Percentiles rank a stretch among this genome's conserved stretches.
These are phyloP conservation scores for Haplosporangium sp. DNA, from an alignment of 371 early-diverging fungal species.

Conservation along the genomic window DNA sequence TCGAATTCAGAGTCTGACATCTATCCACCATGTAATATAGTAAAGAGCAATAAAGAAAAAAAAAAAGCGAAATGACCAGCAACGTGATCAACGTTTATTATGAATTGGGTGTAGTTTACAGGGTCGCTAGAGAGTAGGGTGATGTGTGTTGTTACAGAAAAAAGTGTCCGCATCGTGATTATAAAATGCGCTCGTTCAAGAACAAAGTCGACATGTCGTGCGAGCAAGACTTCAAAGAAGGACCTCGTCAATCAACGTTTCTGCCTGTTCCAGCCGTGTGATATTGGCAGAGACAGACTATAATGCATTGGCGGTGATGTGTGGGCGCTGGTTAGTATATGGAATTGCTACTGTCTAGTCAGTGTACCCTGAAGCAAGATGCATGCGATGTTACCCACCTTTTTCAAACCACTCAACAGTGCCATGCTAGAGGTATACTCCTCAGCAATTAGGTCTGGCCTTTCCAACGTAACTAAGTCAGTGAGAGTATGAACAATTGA, in stretches of 20 bases:
- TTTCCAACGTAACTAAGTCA: constrained; percentile 12
- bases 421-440: constrained; percentile 41
- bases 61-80: too few relatives aligned
- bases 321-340: not conserved
- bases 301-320: not conserved
- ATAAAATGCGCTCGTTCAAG: too few relatives aligned
- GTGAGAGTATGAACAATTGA: not conserved
- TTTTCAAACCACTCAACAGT: constrained; percentile 34
- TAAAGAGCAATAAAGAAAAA: too few relatives aligned
- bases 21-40: too few relatives aligned
- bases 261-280: constrained; percentile 37
- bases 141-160: constrained; percentile 7
- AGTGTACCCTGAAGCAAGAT: not conserved
- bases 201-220: too few relatives aligned
- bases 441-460: constrained; percentile 37
- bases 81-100: too few relatives aligned
- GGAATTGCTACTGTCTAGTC: not conserved
- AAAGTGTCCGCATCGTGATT: too few relatives aligned
- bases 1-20: too few relatives aligned
- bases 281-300: constrained; percentile 47
- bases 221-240: constrained; percentile 17
- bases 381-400: constrained; percentile 12
- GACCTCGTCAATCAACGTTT: constrained; percentile 42
- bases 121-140: too few relatives aligned
- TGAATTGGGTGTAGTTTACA: too few relatives aligned